phyloP scores from a whole-genome alignment of 2,329 filamentous ascomycete genomes.

The Xylariaceae sp. region DNA sequence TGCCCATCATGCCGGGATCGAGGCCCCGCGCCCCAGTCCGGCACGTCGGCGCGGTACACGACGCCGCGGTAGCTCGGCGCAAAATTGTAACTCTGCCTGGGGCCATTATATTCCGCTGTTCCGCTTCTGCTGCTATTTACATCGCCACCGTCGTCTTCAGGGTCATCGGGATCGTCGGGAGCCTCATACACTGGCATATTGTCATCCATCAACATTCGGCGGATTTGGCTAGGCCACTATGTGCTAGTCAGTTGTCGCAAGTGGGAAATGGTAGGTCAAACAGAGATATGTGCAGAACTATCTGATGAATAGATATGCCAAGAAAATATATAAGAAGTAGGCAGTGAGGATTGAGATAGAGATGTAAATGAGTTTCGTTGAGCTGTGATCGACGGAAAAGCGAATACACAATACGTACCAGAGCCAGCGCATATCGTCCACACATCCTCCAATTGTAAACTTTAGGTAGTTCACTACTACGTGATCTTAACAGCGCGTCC shows the following conservation, averaged over 20 bases:
- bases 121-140: constrained; percentile 43
- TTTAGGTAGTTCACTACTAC: neutral
- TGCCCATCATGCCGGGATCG: constrained; percentile 25
- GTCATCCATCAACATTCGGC: constrained; percentile 74
- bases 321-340: neutral
- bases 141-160: constrained; percentile 18
- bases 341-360: neutral
- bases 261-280: neutral
- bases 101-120: constrained; percentile 40
- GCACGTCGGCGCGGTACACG: constrained; percentile 80
- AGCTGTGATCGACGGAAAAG: constrained; percentile 12
- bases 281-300: neutral
- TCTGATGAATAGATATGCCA: neutral
- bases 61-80: constrained; percentile 85
- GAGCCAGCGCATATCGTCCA: constrained; percentile 68
- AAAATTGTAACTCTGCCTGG: constrained; percentile 87
- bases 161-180: constrained; percentile 74
- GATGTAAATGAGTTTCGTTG: neutral
- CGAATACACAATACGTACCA: constrained; percentile 53
- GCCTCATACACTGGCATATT: constrained; percentile 75
- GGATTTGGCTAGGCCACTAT: constrained; percentile 79
- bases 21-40: constrained; percentile 63
- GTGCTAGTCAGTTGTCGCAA: constrained; percentile 8
- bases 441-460: constrained; percentile 58
- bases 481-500: neutral